Evolutionary conservation across 768 basidiomycete genomes (phyloP).

Genomic region (Leccinum truebloodii): DNA sequence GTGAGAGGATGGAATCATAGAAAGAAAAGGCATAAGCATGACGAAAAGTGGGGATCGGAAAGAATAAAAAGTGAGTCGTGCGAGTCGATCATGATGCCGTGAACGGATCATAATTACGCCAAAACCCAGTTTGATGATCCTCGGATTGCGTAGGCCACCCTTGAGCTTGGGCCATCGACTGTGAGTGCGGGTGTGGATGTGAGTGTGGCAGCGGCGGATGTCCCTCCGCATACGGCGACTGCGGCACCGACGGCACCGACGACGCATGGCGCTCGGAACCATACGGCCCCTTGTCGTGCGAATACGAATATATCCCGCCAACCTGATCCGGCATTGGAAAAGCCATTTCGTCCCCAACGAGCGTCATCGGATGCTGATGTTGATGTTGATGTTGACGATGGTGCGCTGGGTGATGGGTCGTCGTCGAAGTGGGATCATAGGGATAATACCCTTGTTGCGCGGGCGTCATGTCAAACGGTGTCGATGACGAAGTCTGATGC

Average conservation of each 20-base stretch:
- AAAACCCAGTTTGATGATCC: background rate
- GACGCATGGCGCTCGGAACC: slow-evolving; percentile 22
- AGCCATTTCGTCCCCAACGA: slow-evolving; percentile 20
- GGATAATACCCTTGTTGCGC: slow-evolving; percentile 22
- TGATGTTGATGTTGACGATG: background rate
- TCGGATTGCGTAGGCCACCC: background rate
- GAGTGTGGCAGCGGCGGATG: background rate
- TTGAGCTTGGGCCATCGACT: background rate
- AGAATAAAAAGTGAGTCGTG: background rate
- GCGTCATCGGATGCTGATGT: slow-evolving; percentile 15
- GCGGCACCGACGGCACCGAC: slow-evolving; percentile 21
- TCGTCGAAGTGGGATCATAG: slow-evolving; percentile 20
- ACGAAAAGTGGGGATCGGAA: background rate
- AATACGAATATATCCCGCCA: slow-evolving; percentile 17
- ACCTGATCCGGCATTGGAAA: slow-evolving; percentile 19
- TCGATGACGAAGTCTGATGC: slow-evolving; percentile 6
- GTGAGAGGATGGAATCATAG: background rate
- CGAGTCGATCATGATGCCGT: background rate
- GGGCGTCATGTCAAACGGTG: slow-evolving; percentile 24
- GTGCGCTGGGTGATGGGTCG: background rate
- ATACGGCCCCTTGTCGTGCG: slow-evolving; percentile 28
- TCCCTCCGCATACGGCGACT: slow-evolving; percentile 20
- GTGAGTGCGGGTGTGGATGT: background rate
- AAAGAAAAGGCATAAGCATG: background rate
- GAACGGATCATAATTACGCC: background rate